Evolutionary conservation across 257 asterid genomes (phyloP).

Genomic region (Eucommia ulmoides): DNA sequence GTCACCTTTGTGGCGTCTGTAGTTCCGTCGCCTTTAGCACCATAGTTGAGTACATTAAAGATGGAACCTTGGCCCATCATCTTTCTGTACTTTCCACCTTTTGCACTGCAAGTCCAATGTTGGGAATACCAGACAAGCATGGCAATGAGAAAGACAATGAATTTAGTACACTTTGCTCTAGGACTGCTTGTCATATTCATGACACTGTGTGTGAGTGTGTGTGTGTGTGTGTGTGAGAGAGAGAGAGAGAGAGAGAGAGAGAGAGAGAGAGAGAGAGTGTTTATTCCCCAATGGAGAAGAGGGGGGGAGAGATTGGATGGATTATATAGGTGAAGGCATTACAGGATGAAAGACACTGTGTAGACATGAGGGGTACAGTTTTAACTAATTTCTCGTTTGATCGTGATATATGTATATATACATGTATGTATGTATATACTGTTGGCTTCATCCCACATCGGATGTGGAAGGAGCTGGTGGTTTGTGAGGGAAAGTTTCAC

Average conservation of each 20-base stretch:
- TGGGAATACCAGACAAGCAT: not conserved
- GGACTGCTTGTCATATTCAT: not conserved
- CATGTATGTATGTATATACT: too few species aligned
- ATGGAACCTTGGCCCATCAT: not conserved
- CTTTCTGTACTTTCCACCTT: not conserved
- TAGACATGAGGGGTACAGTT: too few species aligned
- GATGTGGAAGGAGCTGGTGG: too few species aligned
- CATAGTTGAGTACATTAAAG: constrained; percentile 23
- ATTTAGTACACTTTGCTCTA: too few species aligned
- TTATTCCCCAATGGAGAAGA: not conserved
- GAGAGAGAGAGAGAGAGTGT: not conserved
- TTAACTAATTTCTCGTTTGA: too few species aligned
- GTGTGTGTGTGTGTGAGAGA: not conserved
- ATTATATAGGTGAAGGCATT: not conserved
- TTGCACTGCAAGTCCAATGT: not conserved
- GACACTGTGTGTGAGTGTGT: not conserved
- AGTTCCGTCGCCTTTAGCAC: constrained; percentile 38
- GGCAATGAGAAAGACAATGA: not conserved
- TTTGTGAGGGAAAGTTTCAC: too few species aligned
- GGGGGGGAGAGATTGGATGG: not conserved
- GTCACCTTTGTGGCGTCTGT: constrained; percentile 33
- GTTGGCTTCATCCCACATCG: too few species aligned
- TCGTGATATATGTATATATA: too few species aligned
- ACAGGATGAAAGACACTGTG: not conserved
- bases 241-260: too few species aligned